Percentiles rank a stretch among this genome's conserved stretches.
Conservation (phyloP, 768 basidiomycete genomes). For the Mycena filopes region DNA sequence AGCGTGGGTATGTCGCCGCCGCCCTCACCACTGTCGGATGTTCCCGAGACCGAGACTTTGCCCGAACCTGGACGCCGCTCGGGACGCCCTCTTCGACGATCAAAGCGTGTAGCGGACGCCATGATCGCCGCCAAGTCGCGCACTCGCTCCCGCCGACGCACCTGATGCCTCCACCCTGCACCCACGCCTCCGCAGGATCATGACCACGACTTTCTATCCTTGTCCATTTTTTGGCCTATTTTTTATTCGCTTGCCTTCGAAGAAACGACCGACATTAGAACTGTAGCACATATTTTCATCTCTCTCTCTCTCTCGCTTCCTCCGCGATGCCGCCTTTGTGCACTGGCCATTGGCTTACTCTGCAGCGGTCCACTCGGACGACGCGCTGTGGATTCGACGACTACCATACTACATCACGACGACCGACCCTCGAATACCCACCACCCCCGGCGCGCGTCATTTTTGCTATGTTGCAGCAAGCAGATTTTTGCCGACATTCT, state of each 20-base stretch:
- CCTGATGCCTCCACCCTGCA: slow-evolving; percentile 6
- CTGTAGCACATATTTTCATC: slow-evolving; percentile 32
- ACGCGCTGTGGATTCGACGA: slow-evolving; percentile 5
- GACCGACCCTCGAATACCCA: slow-evolving; percentile 33
- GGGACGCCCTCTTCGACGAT: slow-evolving; percentile 63
- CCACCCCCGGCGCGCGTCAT: slow-evolving; percentile 16
- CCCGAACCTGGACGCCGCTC: slow-evolving; percentile 6
- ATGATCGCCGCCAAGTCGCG: slow-evolving; percentile 56
- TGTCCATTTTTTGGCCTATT: slow-evolving; percentile 31
- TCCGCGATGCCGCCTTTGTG: slow-evolving; percentile 21
- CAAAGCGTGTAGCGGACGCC: slow-evolving; percentile 75
- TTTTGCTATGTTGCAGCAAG: slow-evolving; percentile 27
- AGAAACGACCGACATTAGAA: slow-evolving; percentile 29
- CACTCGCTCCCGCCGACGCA: slow-evolving; percentile 53
- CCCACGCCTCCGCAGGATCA: background rate
- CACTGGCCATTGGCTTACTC: slow-evolving; percentile 13
- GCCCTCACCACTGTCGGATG: slow-evolving; percentile 32
- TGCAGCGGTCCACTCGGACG: slow-evolving; percentile 12
- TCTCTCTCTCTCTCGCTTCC: slow-evolving; percentile 24
- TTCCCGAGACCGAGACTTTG: slow-evolving; percentile 11
- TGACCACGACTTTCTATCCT: slow-evolving; percentile 17
- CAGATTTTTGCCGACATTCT: slow-evolving; percentile 25
- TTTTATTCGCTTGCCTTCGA: slow-evolving; percentile 32
- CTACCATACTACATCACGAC: slow-evolving; percentile 31
- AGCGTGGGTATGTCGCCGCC: slow-evolving; percentile 11